Evolutionary conservation across 2,329 filamentous ascomycete genomes (phyloP).

Genomic region (Colletotrichum sp.): DNA sequence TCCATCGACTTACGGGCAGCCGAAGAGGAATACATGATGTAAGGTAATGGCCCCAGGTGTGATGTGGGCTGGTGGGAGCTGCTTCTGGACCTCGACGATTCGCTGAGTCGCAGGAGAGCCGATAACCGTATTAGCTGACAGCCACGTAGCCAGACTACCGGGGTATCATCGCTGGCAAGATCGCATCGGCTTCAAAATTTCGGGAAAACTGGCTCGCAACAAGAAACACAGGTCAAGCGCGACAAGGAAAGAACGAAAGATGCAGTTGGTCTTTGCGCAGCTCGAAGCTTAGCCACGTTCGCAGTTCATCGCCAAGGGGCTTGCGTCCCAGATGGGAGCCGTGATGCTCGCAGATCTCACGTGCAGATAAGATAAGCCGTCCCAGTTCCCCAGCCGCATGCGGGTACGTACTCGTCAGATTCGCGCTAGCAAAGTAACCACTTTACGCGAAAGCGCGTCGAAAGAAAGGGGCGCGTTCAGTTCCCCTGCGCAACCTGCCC

Average conservation of each 20-base stretch:
- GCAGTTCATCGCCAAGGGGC: neutral
- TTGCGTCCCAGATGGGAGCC: neutral
- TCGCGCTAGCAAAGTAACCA: slow-evolving; percentile 8
- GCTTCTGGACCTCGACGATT: slow-evolving; percentile 3
- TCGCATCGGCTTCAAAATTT: neutral
- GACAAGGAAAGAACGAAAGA: neutral
- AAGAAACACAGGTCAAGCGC: neutral
- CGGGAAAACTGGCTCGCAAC: neutral
- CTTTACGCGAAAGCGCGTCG: slow-evolving; percentile 15
- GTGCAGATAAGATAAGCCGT: neutral
- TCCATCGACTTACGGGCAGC: slow-evolving; percentile 70
- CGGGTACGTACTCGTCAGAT: neutral
- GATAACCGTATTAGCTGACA: slow-evolving; percentile 40
- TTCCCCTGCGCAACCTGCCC: slow-evolving; percentile 15
- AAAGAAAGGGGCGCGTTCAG: slow-evolving; percentile 9
- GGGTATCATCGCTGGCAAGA: slow-evolving; percentile 52
- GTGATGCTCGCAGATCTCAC: neutral
- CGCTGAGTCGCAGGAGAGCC: slow-evolving; percentile 28
- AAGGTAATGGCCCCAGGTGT: slow-evolving; percentile 8
- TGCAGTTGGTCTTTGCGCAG: slow-evolving; percentile 4
- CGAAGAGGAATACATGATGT: slow-evolving; percentile 64
- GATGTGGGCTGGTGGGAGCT: neutral
- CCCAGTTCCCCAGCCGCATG: neutral
- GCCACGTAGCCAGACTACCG: slow-evolving; percentile 44
- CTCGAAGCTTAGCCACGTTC: slow-evolving; percentile 18